These are phyloP conservation scores for Coemansia sp. DNA, from an alignment of 192 early-diverging fungal species.

Conservation along the genomic window DNA sequence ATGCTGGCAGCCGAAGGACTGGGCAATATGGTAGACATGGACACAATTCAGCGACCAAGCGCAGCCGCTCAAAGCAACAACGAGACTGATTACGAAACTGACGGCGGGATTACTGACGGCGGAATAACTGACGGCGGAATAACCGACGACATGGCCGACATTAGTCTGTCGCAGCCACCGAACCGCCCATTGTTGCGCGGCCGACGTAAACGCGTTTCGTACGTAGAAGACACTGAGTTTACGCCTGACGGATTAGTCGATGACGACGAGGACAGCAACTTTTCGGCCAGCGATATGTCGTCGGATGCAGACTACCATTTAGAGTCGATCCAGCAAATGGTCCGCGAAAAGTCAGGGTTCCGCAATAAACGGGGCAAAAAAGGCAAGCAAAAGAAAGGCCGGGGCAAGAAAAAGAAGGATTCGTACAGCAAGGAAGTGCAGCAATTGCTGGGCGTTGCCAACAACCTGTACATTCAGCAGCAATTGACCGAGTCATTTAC, in stretches of 20 bases:
- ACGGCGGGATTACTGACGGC: too few relatives aligned
- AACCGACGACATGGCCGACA: background rate
- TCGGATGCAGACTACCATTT: conserved; percentile 33
- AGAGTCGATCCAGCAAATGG: conserved; percentile 14
- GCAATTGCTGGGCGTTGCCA: conserved; percentile 71
- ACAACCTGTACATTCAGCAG: conserved; percentile 67
- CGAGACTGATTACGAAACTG: conserved; percentile 1
- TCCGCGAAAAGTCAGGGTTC: conserved; percentile 23
- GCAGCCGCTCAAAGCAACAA: background rate
- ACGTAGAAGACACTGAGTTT: conserved; percentile 15
- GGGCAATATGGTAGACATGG: conserved; percentile 37
- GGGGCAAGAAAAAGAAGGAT: background rate
- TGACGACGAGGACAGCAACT: conserved; percentile 44
- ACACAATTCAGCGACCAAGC: conserved; percentile 17
- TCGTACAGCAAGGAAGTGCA: conserved; percentile 56
- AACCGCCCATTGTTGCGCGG: conserved; percentile 2
- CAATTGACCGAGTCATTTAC: conserved; percentile 72
- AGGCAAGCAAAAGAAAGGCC: background rate
- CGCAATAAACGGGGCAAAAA: background rate
- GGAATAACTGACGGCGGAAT: background rate
- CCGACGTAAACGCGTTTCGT: conserved; percentile 12
- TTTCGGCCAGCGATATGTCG: conserved; percentile 20
- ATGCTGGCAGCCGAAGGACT: conserved; percentile 48
- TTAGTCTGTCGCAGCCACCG: background rate
- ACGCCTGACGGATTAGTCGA: conserved; percentile 17